Percentiles rank a stretch among this genome's conserved stretches.
phyloP scores from a whole-genome alignment of 2,329 filamentous ascomycete genomes.

The Fusarium sp. region DNA sequence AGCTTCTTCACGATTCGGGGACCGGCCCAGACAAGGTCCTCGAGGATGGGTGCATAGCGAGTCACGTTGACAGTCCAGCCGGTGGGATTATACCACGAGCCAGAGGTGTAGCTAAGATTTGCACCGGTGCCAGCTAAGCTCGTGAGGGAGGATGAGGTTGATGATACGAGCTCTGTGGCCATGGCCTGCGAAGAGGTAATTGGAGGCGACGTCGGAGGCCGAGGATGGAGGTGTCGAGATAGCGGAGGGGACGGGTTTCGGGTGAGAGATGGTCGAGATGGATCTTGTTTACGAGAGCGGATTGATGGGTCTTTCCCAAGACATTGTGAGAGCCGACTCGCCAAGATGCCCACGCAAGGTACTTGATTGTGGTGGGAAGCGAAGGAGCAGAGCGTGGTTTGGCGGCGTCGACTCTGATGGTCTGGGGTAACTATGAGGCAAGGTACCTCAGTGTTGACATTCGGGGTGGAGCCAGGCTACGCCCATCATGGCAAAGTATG shows the following conservation, averaged over 20 bases:
- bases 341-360: constrained; percentile 26
- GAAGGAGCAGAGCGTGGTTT: constrained; percentile 21
- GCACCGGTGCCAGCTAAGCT: constrained; percentile 31
- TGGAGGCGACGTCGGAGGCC: constrained; percentile 11
- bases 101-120: constrained; percentile 22
- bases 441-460: constrained; percentile 33
- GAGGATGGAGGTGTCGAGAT: background rate
- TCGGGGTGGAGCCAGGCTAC: constrained; percentile 9
- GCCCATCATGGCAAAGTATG: background rate
- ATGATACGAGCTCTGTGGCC: constrained; percentile 43
- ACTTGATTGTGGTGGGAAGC: constrained; percentile 13
- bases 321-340: constrained; percentile 44
- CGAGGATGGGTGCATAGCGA: constrained; percentile 74
- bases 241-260: constrained; percentile 5
- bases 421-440: constrained; percentile 32
- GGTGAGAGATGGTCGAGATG: background rate
- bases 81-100: constrained; percentile 69
- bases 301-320: constrained; percentile 27
- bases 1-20: constrained; percentile 80
- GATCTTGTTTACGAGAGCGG: constrained; percentile 25
- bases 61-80: constrained; percentile 73
- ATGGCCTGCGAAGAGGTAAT: constrained; percentile 37
- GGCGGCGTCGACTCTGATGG: constrained; percentile 23
- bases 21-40: constrained; percentile 78
- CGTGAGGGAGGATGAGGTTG: constrained; percentile 38